Conservation (phyloP, 495 filamentous ascomycete species). For the Cairneyella variabilis region DNA sequence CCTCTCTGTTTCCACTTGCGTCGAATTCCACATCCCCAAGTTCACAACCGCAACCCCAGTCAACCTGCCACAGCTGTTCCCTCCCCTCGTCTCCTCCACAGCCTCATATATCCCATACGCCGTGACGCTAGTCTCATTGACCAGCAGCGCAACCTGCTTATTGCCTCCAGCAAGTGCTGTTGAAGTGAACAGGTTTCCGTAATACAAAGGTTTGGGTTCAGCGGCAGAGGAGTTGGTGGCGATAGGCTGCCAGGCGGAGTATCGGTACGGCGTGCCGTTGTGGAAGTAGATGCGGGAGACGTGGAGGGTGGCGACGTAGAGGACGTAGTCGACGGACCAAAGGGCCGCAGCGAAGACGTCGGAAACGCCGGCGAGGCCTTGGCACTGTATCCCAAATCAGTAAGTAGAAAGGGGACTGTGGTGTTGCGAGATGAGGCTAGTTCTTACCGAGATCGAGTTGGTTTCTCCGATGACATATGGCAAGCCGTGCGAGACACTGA, state of each 20-base stretch:
- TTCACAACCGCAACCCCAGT: slow-evolving; percentile 12
- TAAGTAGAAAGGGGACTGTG: background rate
- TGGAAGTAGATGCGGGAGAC: slow-evolving; percentile 26
- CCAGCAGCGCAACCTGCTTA: slow-evolving; percentile 19
- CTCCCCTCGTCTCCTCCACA: too few species aligned
- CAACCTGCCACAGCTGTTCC: slow-evolving; percentile 1
- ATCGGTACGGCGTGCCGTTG: slow-evolving; percentile 21
- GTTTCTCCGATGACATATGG: slow-evolving; percentile 27
- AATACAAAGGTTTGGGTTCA: slow-evolving; percentile 20
- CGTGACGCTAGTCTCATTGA: slow-evolving; percentile 21
- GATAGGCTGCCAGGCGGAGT: slow-evolving; percentile 25
- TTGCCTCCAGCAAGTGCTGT: slow-evolving; percentile 21
- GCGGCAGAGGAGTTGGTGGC: slow-evolving; percentile 4
- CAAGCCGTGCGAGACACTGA: slow-evolving; percentile 7
- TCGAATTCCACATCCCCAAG: slow-evolving; percentile 20
- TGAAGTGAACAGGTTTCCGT: slow-evolving; percentile 22
- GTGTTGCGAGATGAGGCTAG: background rate
- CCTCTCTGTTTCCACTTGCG: background rate
- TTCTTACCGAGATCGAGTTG: slow-evolving; percentile 23
- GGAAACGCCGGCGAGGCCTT: slow-evolving; percentile 18
- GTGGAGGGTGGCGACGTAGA: slow-evolving; percentile 13
- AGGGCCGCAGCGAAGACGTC: slow-evolving; percentile 22
- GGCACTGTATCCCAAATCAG: slow-evolving; percentile 12
- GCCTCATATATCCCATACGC: slow-evolving; percentile 23
- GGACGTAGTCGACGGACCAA: slow-evolving; percentile 24